Percentiles rank a stretch among this genome's conserved stretches.
Evolutionary conservation across 257 asterid species (phyloP).

Genomic region (Solanum arcanum): DNA sequence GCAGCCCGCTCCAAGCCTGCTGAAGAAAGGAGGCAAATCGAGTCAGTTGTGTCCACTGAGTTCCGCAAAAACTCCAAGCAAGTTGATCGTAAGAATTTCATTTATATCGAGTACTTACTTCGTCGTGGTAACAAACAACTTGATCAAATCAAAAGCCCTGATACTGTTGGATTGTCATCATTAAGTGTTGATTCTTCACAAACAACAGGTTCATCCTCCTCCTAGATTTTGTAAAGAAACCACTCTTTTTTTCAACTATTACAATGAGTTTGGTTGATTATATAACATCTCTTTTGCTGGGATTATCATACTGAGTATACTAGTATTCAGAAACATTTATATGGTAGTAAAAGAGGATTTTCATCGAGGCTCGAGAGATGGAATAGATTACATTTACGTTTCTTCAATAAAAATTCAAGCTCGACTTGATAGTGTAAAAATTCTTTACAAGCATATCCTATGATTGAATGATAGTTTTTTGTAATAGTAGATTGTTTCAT

Average conservation of each 20-base stretch:
- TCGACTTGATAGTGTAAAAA: neutral
- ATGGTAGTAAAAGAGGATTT: neutral
- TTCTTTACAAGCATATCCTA: neutral
- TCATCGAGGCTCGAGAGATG: neutral
- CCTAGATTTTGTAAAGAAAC: neutral
- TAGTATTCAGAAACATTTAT: neutral
- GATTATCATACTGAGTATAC: neutral
- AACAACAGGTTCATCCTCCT: conserved; percentile 8
- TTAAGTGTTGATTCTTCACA: conserved; percentile 29
- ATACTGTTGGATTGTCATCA: conserved; percentile 51
- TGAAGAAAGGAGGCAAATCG: conserved; percentile 54
- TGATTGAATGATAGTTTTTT: neutral
- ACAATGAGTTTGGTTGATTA: neutral
- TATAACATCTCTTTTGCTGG: neutral
- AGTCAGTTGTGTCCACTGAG: conserved; percentile 60
- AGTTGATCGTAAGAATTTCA: conserved; percentile 70
- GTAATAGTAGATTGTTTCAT: neutral
- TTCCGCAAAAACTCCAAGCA: conserved; percentile 51
- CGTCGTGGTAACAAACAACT: conserved; percentile 76
- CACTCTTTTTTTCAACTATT: neutral
- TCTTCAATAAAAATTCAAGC: neutral
- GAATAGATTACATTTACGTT: neutral
- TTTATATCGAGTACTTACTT: conserved; percentile 65
- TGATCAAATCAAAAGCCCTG: conserved; percentile 71
- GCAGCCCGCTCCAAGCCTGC: conserved; percentile 66